Base-by-base conservation (phyloP, 2,329 filamentous ascomycete species). In the Trematosphaeria pertusa region DNA sequence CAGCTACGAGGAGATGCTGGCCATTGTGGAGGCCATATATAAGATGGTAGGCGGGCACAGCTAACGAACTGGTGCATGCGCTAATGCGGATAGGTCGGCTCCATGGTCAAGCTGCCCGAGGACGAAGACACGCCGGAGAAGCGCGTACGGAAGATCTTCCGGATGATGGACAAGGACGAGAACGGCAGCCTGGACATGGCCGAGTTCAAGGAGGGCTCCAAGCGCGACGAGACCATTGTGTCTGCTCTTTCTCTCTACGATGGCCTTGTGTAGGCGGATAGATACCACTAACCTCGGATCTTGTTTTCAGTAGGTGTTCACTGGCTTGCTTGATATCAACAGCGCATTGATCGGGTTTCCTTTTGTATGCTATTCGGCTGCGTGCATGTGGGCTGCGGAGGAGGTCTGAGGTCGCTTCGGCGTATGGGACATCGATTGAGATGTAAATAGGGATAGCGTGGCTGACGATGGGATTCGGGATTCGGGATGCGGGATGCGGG, bases 121-220 rank as follows among this genome's bases (percentile, higher is more conserved):
- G 94, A 99, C 76, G 94, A 99, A 79, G 93, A 99, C 76, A 99
- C 94, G 46, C 94, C 94, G 14, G 93, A 97, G 81, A 99, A 99
- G 81, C 88, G 94, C 56, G 94, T 99, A 54, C 86, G 82, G 75
- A 99, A 99, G 81, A 97, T 99, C 74, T 99, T 99, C 81, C 83
- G 88, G 67, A 97, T 97, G 94, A 99, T 99, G 94, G 94, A 99
- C 81, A 99, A 99, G 82, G 94, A 99, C 73, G 93, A 97, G 78
- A 97, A 97, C 71, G 94, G 93, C 62, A 95, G 89, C 69, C 78
- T 99, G 64, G 93, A 97, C 72, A 93, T 97, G 83, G 88, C 92
- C 52, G 94, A 99, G 73, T 99, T 99, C 81, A 97, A 97, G 78
- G 94, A 99, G 77, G 94, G 94, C 61, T 96, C 91, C 79, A 97